Base-by-base conservation (phyloP, 2,329 filamentous ascomycete genomes). In the Diaporthe ampelina region DNA sequence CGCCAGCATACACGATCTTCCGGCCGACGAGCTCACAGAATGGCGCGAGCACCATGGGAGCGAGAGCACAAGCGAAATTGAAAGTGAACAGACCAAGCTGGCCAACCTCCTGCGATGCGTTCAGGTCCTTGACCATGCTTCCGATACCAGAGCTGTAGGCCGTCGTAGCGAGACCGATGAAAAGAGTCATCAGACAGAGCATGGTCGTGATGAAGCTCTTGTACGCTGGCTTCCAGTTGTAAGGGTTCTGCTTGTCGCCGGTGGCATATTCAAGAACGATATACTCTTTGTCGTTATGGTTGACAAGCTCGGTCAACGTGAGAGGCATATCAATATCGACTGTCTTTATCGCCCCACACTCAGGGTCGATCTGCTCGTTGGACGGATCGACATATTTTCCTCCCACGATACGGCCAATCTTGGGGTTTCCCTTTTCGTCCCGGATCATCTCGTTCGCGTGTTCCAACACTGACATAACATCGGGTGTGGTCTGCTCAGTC, bases 101-200 rank as follows among this genome's bases (percentile, higher is more conserved):
- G 43, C 86, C 87, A 7, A 87, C 78, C 70, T 85, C 82, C 0
- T 79, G 79, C 0, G 83, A 82, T 3, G 84, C 82, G 32, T 84
- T 82, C 10, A 89, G 79, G 0, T 88, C 87, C 45, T 78, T 77
- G 17, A 79, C 81, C 87, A 89, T 88, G 70, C 79, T 80, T 70
- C 79, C 78, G 76, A 88, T 86, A 57, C 86, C 87, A 29, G 86
- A 86, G 70, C 84, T 86, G 81, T 88, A 89, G 15, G 86, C 86
- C 4, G 87, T 88, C 8, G 87, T 88, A n/a, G 87, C 87, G 19
- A 88, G 82, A 79, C 87, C 87, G 74, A 88, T 88, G 80, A 88
- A 88, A 11, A 89, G 81, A 1, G 87, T 88, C 87, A 88, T 89
- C 17, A 86, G 76, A 77, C 86, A 87, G 19, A 89, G 84, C 58